These are phyloP conservation scores for Terana coerulea DNA, from an alignment of 768 basidiomycete genomes.

Conservation along the genomic window DNA sequence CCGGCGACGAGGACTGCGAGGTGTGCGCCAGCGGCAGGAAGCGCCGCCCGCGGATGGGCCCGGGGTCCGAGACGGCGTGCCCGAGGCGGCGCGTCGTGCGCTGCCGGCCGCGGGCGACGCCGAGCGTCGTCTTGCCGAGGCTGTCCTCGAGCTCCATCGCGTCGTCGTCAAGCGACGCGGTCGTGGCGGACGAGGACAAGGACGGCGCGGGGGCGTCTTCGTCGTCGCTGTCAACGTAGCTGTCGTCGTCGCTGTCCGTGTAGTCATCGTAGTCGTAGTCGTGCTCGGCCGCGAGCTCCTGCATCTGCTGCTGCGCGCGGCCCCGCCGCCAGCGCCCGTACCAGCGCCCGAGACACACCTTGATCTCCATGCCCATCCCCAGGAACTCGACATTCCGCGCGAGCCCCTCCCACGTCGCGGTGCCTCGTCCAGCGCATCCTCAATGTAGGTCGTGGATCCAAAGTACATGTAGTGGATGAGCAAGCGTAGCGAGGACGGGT, in stretches of 20 bases:
- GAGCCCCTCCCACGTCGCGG: slow-evolving; percentile 80
- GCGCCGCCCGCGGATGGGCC: slow-evolving; percentile 9
- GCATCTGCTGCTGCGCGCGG: slow-evolving; percentile 32
- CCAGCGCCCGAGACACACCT: slow-evolving; percentile 73
- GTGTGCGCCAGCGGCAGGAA: background rate
- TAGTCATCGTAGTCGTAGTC: slow-evolving; percentile 23
- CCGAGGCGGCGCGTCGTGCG: slow-evolving; percentile 25
- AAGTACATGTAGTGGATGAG: slow-evolving; percentile 84
- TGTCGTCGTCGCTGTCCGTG: slow-evolving; percentile 37
- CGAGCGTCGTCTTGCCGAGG: slow-evolving; percentile 1
- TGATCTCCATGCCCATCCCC: slow-evolving; percentile 70
- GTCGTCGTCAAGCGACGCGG: slow-evolving; percentile 4
- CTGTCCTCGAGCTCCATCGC: slow-evolving; percentile 35
- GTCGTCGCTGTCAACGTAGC: slow-evolving; percentile 36
- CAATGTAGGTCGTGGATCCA: slow-evolving; percentile 62
- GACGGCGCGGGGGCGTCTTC: slow-evolving; percentile 19
- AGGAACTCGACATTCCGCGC: slow-evolving; percentile 90
- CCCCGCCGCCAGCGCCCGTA: slow-evolving; percentile 58
- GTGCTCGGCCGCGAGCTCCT: slow-evolving; percentile 29
- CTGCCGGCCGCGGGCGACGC: slow-evolving; percentile 22
- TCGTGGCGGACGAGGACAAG: slow-evolving; percentile 2
- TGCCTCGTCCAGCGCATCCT: slow-evolving; percentile 58
- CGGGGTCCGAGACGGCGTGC: slow-evolving; percentile 26
- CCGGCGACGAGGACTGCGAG: slow-evolving; percentile 12
- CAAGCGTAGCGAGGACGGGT: slow-evolving; percentile 65